Base-by-base conservation (phyloP, 2,329 filamentous ascomycete species). In the Ophiostoma himal-ulmi region DNA sequence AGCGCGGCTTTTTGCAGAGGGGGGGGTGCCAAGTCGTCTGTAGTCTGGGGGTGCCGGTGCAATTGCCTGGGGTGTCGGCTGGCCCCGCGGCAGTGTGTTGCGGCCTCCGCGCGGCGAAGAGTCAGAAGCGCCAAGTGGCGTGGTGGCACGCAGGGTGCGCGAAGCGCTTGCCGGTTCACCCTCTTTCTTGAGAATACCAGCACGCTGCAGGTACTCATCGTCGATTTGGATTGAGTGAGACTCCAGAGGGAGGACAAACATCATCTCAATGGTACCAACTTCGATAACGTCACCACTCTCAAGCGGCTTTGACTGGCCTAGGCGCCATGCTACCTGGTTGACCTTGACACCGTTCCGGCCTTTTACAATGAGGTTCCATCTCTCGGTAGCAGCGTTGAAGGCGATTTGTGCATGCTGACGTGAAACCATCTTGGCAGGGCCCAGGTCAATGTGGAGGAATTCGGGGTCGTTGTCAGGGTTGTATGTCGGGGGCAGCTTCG, bases 201-300 rank as follows among this genome's bases (percentile, higher is more conserved):
- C 89, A 65, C 91, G 88, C 75, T 91, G 86, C 20, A 91, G 85
- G 77, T 91, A 93, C 75, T 82, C 86, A 30, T 85, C 85, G 76
- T 91, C 87, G 72, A 96, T 89, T 66, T 86, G 83, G 36, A 93
- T 84, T 34, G 87, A 86, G 70, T 82, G 83, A 65, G 87, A 83
- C 74, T 91, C 89, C 34, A 88, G 88, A 0, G 95, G 94, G n/a
- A 96, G 87, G 67, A 97, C 92, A 79, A 99, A 99, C 84, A 98
- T 94, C 95, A 99, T 99, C 82, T 99, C 94, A 0, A 95, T 91
- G 69, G 92, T 92, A 75, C 91, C 91, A 77, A 98, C 92, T 77
- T 97, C 93, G 71, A 99, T 89, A 62, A 98, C 92, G 78, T 94
- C 90, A 71, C 95, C 95, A 76, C 94, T 97, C 60, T 88, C 87